Conservation (phyloP, 169 alveolate genomes). For the Perkinsus marinus region DNA sequence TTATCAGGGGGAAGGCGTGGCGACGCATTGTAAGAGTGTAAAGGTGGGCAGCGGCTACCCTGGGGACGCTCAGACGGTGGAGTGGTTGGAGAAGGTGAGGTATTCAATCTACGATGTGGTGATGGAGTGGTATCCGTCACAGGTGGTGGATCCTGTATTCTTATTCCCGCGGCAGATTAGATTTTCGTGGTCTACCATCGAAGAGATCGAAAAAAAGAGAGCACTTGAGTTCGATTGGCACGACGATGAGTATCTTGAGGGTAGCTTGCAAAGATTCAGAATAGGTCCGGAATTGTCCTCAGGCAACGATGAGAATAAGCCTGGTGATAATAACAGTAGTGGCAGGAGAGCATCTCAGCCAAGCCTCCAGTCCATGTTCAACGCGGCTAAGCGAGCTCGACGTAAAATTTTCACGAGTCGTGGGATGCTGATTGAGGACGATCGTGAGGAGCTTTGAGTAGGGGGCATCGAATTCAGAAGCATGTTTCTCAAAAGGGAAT, state of each 20-base stretch:
- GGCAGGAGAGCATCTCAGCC: not conserved
- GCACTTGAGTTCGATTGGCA: not conserved
- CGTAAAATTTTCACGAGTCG: not conserved
- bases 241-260: not conserved
- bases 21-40: not conserved
- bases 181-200: not conserved
- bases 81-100: not conserved
- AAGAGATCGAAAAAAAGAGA: slow-evolving; percentile 1
- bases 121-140: not conserved
- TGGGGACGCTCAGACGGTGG: not conserved
- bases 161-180: not conserved
- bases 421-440: not conserved
- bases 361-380: not conserved
- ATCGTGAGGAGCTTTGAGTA: not conserved
- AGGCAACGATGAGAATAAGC: not conserved
- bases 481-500: slow-evolving; percentile 30
- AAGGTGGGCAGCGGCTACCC: slow-evolving; percentile 6
- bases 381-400: not conserved
- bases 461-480: slow-evolving; percentile 12
- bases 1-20: not conserved
- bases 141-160: not conserved
- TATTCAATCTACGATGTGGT: not conserved
- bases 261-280: not conserved
- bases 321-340: not conserved
- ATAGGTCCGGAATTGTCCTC: not conserved